A percentile compares a stretch with the other conserved stretches of the same genome.
Conservation (phyloP, 345 rosid species). For the Microcos paniculata region DNA sequence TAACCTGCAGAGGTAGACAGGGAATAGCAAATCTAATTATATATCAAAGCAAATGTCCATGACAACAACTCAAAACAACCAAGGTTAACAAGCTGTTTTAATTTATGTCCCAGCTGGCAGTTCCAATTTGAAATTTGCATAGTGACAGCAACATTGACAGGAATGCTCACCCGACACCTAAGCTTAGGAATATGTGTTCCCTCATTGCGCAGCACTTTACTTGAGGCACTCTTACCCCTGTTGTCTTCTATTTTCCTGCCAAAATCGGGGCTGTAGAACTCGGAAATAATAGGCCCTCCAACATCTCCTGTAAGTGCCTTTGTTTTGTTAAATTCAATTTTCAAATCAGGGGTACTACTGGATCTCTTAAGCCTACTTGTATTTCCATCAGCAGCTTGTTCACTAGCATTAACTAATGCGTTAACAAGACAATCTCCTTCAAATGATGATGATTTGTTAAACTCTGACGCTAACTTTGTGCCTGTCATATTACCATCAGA, state of each 20-base stretch:
- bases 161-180: constrained; percentile 72
- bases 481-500: constrained; percentile 23
- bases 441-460: constrained; percentile 29
- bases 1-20: constrained; percentile 53
- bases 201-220: constrained; percentile 43
- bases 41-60: constrained; percentile 14
- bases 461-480: constrained; percentile 24
- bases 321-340: constrained; percentile 41
- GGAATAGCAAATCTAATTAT: constrained; percentile 7
- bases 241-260: constrained; percentile 38
- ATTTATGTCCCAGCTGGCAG: constrained; percentile 11
- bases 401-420: constrained; percentile 26
- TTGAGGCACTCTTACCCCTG: constrained; percentile 35
- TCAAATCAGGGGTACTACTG: constrained; percentile 77
- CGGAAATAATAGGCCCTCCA: constrained; percentile 65
- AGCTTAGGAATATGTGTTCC: constrained; percentile 54
- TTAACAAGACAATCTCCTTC: constrained; percentile 29
- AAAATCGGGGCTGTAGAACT: constrained; percentile 64
- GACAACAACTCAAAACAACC: constrained; percentile 13
- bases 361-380: constrained; percentile 75
- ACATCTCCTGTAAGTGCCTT: constrained; percentile 49
- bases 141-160: constrained; percentile 17
- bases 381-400: constrained; percentile 44
- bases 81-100: constrained; percentile 22
- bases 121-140: constrained; percentile 10